Conservation (phyloP, 2,329 filamentous ascomycete species). For the Neurospora crassa region DNA sequence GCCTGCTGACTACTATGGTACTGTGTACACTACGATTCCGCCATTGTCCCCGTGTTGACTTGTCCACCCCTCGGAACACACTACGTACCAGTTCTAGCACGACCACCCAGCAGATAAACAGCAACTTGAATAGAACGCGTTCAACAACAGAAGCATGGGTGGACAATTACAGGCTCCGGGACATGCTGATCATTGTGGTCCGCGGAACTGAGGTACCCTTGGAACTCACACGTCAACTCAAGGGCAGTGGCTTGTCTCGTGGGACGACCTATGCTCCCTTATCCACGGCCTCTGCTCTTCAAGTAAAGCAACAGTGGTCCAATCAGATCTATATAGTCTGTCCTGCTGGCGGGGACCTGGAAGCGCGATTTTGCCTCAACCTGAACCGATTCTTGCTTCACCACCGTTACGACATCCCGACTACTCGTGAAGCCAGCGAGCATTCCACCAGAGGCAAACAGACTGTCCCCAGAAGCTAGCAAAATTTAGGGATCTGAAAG, state of each 20-base stretch:
- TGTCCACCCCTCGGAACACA: neutral
- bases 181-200: neutral
- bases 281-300: neutral
- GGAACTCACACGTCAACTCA: neutral
- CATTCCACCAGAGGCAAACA: neutral
- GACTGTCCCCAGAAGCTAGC: neutral
- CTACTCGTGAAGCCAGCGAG: neutral
- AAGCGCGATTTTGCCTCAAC: neutral
- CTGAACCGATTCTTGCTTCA: neutral
- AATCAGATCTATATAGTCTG: neutral
- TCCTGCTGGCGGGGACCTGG: neutral
- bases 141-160: neutral
- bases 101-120: neutral
- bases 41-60: conserved; percentile 1
- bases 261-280: neutral
- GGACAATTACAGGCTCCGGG: neutral
- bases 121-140: neutral
- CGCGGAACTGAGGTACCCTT: neutral
- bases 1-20: neutral
- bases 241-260: neutral
- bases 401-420: neutral
- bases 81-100: neutral
- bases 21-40: conserved; percentile 1
- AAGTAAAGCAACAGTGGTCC: neutral
- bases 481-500: conserved; percentile 6